Evolutionary conservation across 495 filamentous ascomycete species (phyloP).

Genomic region (Trichoderma erinaceum): DNA sequence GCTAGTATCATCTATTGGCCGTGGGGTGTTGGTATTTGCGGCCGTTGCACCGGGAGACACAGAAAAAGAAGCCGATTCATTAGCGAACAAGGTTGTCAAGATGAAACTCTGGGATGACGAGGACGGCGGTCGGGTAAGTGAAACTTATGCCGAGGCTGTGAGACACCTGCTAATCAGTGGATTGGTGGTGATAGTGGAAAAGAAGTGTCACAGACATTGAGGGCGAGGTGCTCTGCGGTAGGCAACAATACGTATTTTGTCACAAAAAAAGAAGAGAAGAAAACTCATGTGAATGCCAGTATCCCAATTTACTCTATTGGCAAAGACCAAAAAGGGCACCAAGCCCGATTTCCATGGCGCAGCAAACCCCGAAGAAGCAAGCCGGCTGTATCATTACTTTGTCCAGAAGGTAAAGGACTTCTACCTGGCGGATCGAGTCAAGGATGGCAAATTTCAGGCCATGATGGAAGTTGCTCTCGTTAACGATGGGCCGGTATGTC

Average conservation of each 20-base stretch:
- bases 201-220: constrained; percentile 75
- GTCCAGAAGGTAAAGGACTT: constrained; percentile 64
- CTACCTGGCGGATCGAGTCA: constrained; percentile 72
- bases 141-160: not conserved
- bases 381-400: constrained; percentile 75
- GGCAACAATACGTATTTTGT: constrained; percentile 20
- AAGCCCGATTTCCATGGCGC: constrained; percentile 96
- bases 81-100: constrained; percentile 83
- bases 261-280: not conserved
- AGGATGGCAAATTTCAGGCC: constrained; percentile 92
- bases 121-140: constrained; percentile 52
- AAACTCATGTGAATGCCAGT: constrained; percentile 43
- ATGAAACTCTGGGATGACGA: constrained; percentile 84
- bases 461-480: constrained; percentile 97
- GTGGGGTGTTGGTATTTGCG: constrained; percentile 84
- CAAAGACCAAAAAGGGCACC: constrained; percentile 84
- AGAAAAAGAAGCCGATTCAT: constrained; percentile 73
- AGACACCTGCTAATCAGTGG: constrained; percentile 10
- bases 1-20: constrained; percentile 81
- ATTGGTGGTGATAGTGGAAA: constrained; percentile 62
- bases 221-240: constrained; percentile 89
- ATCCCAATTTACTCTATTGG: constrained; percentile 96
- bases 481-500: constrained; percentile 87
- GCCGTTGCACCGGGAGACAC: constrained; percentile 89
- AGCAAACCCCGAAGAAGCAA: constrained; percentile 67